Evolutionary conservation across 768 basidiomycete species (phyloP).

Genomic region (Dentipellis fragilis): DNA sequence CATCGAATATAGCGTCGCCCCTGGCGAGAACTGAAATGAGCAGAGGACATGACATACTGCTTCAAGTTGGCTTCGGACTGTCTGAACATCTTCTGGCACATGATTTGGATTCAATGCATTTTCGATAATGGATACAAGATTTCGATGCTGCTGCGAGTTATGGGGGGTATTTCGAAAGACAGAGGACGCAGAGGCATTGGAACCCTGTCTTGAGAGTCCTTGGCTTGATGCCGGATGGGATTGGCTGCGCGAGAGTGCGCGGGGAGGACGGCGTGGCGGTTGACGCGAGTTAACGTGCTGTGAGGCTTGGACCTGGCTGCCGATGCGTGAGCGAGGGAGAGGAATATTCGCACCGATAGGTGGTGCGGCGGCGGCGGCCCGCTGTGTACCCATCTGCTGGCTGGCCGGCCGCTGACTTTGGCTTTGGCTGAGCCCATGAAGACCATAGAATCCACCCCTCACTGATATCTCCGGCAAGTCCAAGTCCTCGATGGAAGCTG

Average conservation of each 20-base stretch:
- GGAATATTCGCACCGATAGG: background rate
- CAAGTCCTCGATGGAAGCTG: slow-evolving; percentile 5
- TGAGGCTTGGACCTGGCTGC: background rate
- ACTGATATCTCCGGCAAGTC: slow-evolving; percentile 13
- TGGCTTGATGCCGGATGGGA: background rate
- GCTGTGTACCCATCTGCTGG: background rate
- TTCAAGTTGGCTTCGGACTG: slow-evolving; percentile 1
- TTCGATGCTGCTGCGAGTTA: background rate
- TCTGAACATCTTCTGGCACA: background rate
- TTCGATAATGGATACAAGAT: background rate
- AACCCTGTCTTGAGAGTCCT: background rate
- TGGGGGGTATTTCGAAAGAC: background rate
- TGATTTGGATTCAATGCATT: background rate
- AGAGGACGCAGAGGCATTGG: background rate
- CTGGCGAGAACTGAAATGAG: too few relatives aligned
- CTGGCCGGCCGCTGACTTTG: background rate
- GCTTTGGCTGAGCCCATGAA: slow-evolving; percentile 4
- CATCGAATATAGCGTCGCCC: background rate
- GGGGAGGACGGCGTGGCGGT: background rate
- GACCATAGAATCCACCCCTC: slow-evolving; percentile 11
- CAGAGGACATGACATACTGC: background rate
- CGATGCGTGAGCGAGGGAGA: background rate
- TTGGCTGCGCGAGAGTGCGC: background rate
- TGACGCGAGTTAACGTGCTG: background rate
- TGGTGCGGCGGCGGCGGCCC: background rate